Evolutionary conservation across 2,329 filamentous ascomycete species (phyloP), one percentile per base, ranked within the genome.

Genomic region (Alternaria hordeiaustralica): DNA sequence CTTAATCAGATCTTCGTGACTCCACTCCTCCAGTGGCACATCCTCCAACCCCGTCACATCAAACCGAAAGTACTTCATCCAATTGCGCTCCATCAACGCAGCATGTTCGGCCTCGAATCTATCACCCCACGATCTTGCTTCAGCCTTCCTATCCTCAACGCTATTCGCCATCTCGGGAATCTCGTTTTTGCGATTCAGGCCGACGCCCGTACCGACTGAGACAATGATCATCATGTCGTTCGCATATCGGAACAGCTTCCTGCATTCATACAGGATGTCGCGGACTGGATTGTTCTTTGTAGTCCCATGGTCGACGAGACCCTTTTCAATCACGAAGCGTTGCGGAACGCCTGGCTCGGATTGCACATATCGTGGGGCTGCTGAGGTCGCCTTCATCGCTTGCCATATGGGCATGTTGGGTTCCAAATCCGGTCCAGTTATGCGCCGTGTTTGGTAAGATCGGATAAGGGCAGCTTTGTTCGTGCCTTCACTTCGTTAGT

Each of bases 51-150:
- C 69, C 2, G 70, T 65, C 8, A 77, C 75, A 45, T 77, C 68
- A 63, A 78, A 78, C 11, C 75, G 63, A 55, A 76, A 78, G 53
- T 75, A 78, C 60, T 74, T 73, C 71, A 78, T 71, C 75, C 75
- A 78, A 1, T 66, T 65, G 12, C 69, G 60, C 15, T 73, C 69
- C 54, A 77, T 75, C 13, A 75, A 55, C 3, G 61, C 67, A 9
- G 51, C 53, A 50, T 74, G 65, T n/a, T 78, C 75, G 4, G 25
- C 44, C 23, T 75, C 69, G 25, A 77, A 78, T 43, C 73, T 74
- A 2, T 71, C 66, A 20, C 65, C 65, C 63, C 64, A 66, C 1
- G 23, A 33, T 15, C 66, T 50, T 6, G 72, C 72, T 46, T 78
- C 73, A 0, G 43, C 45, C 6, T 60, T 61, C 11, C 75, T 49